phyloP scores from a whole-genome alignment of 2,329 filamentous ascomycete genomes.

The Cladosporium sp. region DNA sequence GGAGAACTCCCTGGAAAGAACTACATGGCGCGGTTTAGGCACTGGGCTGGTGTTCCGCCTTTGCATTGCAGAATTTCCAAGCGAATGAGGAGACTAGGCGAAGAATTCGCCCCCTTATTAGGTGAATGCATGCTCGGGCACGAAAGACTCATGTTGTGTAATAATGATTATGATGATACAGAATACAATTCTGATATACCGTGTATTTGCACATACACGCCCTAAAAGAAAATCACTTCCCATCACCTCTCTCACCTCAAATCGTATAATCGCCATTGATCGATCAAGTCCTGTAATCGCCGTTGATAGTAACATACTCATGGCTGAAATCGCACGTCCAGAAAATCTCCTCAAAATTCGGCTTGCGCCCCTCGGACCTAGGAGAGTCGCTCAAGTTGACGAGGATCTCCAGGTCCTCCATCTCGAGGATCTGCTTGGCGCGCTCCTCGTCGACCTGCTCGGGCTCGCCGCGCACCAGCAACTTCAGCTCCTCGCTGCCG shows the following conservation, averaged over 20 bases:
- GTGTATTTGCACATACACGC: too few relatives aligned
- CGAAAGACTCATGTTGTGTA: too few relatives aligned
- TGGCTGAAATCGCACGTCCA: conserved; percentile 88
- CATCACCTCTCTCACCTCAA: not conserved
- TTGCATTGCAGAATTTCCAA: too few relatives aligned
- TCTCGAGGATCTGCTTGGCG: conserved; percentile 72
- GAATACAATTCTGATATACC: too few relatives aligned
- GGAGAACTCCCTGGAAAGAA: too few relatives aligned
- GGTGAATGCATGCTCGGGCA: too few relatives aligned
- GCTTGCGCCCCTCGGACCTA: conserved; percentile 43
- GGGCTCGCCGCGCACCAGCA: conserved; percentile 75
- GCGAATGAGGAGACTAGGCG: too few relatives aligned
- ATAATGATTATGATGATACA: too few relatives aligned
- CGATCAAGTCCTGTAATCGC: conserved; percentile 60
- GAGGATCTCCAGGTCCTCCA: conserved; percentile 74
- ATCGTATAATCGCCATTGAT: conserved; percentile 67
- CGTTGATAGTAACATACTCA: conserved; percentile 71
- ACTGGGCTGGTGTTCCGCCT: too few relatives aligned
- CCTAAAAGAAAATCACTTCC: too few relatives aligned
- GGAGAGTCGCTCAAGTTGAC: conserved; percentile 63
- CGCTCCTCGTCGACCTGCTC: conserved; percentile 72
- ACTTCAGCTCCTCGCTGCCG: conserved; percentile 70
- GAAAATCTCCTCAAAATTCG: conserved; percentile 59
- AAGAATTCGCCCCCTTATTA: too few relatives aligned
- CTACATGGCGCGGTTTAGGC: too few relatives aligned